Evolutionary conservation across 805 yeast genomes (phyloP).

Genomic region (Debaryomyces hansenii): DNA sequence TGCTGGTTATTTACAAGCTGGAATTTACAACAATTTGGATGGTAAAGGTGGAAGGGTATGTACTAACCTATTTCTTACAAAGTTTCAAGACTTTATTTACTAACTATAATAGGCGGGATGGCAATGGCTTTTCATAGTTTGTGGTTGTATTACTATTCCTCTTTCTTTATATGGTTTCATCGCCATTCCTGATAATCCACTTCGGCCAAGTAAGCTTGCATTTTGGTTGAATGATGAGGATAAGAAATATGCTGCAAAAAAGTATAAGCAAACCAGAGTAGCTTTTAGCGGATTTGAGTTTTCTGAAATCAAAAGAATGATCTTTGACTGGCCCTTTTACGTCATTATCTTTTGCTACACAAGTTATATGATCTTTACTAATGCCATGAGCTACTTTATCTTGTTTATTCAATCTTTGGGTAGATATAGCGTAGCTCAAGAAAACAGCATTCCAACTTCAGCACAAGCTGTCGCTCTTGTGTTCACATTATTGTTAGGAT

Average conservation of each 20-base stretch:
- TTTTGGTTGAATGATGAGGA: constrained; percentile 15
- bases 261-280: constrained; percentile 2
- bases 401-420: constrained; percentile 26
- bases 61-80: constrained; percentile 10
- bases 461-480: constrained; percentile 5
- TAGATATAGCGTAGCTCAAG: constrained; percentile 20
- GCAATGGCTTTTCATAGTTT: constrained; percentile 63
- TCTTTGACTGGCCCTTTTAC: constrained; percentile 6
- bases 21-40: constrained; percentile 43
- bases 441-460: constrained; percentile 31
- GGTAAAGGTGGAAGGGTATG: constrained; percentile 33
- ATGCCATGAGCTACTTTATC: constrained; percentile 12
- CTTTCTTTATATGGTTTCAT: constrained; percentile 51
- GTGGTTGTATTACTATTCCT: constrained; percentile 54
- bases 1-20: constrained; percentile 41
- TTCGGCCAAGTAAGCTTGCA: constrained; percentile 19
- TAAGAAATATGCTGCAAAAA: constrained; percentile 6
- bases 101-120: constrained; percentile 41
- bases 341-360: constrained; percentile 4
- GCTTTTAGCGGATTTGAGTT: constrained; percentile 2
- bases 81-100: background rate
- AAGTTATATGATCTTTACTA: constrained; percentile 6
- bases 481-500: constrained; percentile 2
- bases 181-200: constrained; percentile 55
- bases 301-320: constrained; percentile 2